A percentile compares a stretch with the other conserved stretches of the same genome.
phyloP scores from a whole-genome alignment of 163 green algal genomes.

The Prototheca cutis region DNA sequence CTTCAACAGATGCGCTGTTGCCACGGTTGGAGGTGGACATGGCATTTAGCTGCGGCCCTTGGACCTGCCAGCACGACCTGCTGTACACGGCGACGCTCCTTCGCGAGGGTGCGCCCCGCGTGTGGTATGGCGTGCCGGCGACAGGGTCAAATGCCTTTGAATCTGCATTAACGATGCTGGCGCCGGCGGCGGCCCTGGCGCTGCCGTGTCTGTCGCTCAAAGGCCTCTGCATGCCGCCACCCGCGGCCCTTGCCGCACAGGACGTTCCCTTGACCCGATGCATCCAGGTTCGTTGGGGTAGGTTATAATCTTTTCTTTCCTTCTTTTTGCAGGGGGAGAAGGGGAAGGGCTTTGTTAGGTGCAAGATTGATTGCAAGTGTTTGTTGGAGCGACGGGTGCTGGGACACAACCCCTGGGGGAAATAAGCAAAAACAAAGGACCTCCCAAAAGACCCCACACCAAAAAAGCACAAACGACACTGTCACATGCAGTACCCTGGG shows the following conservation, averaged over 20 bases:
- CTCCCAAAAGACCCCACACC: no score
- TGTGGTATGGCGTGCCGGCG: conserved; percentile 30
- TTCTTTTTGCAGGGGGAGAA: no score
- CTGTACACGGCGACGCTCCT: conserved; percentile 72
- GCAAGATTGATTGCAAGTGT: no score
- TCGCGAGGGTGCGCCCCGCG: conserved; percentile 73
- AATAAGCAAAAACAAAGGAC: no score
- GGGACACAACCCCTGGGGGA: no score
- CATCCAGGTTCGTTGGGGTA: conserved; percentile 16
- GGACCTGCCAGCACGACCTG: conserved; percentile 65
- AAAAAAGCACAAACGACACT: no score
- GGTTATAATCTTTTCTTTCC: no score
- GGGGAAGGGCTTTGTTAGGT: no score
- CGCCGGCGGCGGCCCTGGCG: conserved; percentile 27
- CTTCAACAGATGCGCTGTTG: conserved; percentile 41
- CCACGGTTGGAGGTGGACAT: conserved; percentile 60
- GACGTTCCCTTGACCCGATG: conserved; percentile 42
- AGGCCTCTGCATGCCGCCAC: conserved; percentile 54
- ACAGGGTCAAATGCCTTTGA: conserved; percentile 4
- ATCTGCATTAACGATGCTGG: conserved; percentile 2
- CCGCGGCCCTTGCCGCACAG: conserved; percentile 34
- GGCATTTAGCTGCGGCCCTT: conserved; percentile 53
- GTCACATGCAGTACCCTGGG: conserved; percentile 62
- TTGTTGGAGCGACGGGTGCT: no score
- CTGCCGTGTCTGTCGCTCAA: conserved; percentile 62